These are phyloP conservation scores for Chaetomidium leptoderma DNA, from an alignment of 495 filamentous ascomycete genomes.

Conservation along the genomic window DNA sequence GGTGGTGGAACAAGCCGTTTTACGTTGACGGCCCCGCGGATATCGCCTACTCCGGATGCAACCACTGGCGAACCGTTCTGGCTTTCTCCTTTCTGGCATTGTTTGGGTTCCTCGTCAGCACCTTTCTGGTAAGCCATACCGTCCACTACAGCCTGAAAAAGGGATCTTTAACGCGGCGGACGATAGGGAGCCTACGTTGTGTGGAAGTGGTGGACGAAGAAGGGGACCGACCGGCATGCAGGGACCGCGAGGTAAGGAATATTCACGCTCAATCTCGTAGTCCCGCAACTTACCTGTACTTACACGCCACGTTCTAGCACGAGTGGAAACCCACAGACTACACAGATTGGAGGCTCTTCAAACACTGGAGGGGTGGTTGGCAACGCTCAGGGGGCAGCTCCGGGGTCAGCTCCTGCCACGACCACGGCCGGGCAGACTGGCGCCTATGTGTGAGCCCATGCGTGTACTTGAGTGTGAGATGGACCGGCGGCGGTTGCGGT, in stretches of 20 bases:
- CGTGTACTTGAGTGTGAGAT: too few relatives aligned
- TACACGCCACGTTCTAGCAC: neutral
- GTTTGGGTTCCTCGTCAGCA: conserved; percentile 20
- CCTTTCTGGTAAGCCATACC: conserved; percentile 21
- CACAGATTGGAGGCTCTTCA: neutral
- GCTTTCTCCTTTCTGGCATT: conserved; percentile 27
- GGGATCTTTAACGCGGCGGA: too few relatives aligned
- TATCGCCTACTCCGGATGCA: conserved; percentile 14
- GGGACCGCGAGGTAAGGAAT: neutral
- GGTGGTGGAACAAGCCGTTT: conserved; percentile 12
- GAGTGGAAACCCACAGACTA: neutral
- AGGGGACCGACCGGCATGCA: neutral
- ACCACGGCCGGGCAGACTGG: neutral
- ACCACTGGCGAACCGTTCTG: conserved; percentile 19
- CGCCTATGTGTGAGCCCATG: neutral
- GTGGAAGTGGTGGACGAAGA: conserved; percentile 1
- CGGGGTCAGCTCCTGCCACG: neutral
- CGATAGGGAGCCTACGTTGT: conserved; percentile 14
- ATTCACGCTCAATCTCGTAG: too few relatives aligned
- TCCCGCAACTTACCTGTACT: too few relatives aligned
- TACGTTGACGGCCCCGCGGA: neutral
- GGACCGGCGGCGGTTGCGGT: too few relatives aligned
- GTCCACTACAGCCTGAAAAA: too few relatives aligned
- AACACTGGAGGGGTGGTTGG: neutral
- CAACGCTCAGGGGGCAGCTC: neutral